Evolutionary conservation across 345 rosid species (phyloP).

Genomic region (Mallotus nudiflorus): DNA sequence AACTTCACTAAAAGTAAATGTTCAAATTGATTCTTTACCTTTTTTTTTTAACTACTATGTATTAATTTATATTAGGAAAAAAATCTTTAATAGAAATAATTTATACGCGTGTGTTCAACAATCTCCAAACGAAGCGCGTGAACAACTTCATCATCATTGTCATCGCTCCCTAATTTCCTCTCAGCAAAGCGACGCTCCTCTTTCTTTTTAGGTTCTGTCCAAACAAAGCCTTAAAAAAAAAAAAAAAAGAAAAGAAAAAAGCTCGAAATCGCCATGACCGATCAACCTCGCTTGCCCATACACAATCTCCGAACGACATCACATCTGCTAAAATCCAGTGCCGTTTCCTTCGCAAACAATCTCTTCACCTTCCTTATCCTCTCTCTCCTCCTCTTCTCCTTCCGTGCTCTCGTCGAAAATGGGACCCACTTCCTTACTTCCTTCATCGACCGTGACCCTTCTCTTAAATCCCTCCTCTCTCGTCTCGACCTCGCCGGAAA

Average conservation of each 20-base stretch:
- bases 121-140: too few species aligned
- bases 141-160: too few species aligned
- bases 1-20: too few species aligned
- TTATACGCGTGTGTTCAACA: too few species aligned
- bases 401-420: slow-evolving; percentile 74
- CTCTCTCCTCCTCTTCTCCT: slow-evolving; percentile 72
- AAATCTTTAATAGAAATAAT: too few species aligned
- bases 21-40: too few species aligned
- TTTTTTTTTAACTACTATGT: too few species aligned
- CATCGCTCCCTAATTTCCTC: too few species aligned
- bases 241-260: neutral
- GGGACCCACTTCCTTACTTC: slow-evolving; percentile 63
- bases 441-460: slow-evolving; percentile 83
- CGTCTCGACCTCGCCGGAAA: slow-evolving; percentile 60
- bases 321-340: slow-evolving; percentile 53
- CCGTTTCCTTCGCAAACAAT: slow-evolving; percentile 47
- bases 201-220: too few species aligned
- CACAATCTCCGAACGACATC: slow-evolving; percentile 60
- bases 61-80: too few species aligned
- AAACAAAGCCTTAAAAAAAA: neutral
- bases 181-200: too few species aligned
- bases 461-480: slow-evolving; percentile 78
- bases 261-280: slow-evolving; percentile 51
- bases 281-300: slow-evolving; percentile 46
- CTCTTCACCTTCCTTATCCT: slow-evolving; percentile 65